These are phyloP conservation scores for Candida manassasensis DNA, from an alignment of 805 yeast genomes.

Conservation along the genomic window DNA sequence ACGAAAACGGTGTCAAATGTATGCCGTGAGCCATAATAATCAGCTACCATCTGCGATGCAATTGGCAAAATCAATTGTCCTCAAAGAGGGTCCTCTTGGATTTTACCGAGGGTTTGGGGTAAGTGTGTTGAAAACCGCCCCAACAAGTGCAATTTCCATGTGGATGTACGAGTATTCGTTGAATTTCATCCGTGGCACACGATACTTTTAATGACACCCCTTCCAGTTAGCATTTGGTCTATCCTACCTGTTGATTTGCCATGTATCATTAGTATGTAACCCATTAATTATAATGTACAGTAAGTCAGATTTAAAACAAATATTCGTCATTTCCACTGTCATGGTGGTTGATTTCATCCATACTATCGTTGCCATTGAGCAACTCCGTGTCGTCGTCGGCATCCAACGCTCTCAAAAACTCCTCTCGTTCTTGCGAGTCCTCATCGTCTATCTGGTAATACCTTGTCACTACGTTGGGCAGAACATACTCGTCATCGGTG, in stretches of 20 bases:
- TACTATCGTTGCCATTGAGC: conserved; percentile 12
- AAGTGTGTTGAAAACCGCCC: conserved; percentile 74
- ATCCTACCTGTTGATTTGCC: too few species aligned
- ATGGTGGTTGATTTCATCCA: conserved; percentile 12
- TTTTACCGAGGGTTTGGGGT: conserved; percentile 72
- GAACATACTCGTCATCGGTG: conserved; percentile 30
- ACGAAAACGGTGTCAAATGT: conserved; percentile 71
- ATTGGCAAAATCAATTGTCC: conserved; percentile 37
- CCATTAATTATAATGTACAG: too few species aligned
- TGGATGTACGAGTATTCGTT: conserved; percentile 54
- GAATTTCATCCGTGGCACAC: not conserved
- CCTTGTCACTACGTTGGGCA: conserved; percentile 35
- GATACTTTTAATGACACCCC: too few species aligned
- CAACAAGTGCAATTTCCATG: conserved; percentile 65
- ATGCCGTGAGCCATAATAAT: conserved; percentile 12
- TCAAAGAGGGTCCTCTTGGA: conserved; percentile 58
- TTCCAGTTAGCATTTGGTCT: too few species aligned
- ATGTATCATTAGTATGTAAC: too few species aligned
- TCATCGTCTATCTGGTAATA: conserved; percentile 23
- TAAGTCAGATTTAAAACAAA: conserved; percentile 18
- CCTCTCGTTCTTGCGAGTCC: conserved; percentile 17
- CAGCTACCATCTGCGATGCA: conserved; percentile 13
- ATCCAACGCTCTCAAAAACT: conserved; percentile 14
- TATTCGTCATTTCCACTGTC: conserved; percentile 26
- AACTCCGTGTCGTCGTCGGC: conserved; percentile 26